Evolutionary conservation across 805 yeast species (phyloP), one percentile per base, ranked within the genome.

Genomic region (Maudiozyma barnettii): DNA sequence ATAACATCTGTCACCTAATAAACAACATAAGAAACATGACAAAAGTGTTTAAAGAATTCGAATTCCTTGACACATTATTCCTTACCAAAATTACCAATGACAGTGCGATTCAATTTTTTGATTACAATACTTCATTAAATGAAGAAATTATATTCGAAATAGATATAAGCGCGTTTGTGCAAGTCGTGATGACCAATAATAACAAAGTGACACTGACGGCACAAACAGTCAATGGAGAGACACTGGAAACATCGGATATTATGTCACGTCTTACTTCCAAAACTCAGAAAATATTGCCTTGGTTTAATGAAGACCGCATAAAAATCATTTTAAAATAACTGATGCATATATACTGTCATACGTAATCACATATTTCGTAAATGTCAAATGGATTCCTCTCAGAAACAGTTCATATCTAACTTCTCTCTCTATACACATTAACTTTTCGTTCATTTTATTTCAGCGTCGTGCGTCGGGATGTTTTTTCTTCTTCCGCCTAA

Each of bases 291-390:
- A 33, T 51, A 13, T 37, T 59, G 3, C 55, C 59, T 4, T 59
- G 60, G 60, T 43, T 58, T 1, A 45, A 38, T 22, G 50, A 45
- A 13, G 39, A 46, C 6, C 49, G 51, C 39, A 48, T 54, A 2
- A 40, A 46, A 13, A 39, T 54, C 22, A 35, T 16, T 18, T n/a
- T 37, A 21, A 20, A 20, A 38, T 38, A 38, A 20, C n/a, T n/a
- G 30, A 9, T 9, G 8, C 4, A 3, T 6, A 26, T 26, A 26
- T 26, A 4, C 8, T 2, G 8, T 26, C 30, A 26, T 26, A 26
- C 30, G 10, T 26, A 26, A 9, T 26, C 10, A 4, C 10, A 26
- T 26, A 26, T 6, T 26, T 26, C n/a, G 30, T 9, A 26, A 26
- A 26, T 26, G 10, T 6, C 30, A 26, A 26, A 26, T 26, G 30